phyloP scores from a whole-genome alignment of 1,284 basidiomycete genomes.

The Heliocybe sulcata region DNA sequence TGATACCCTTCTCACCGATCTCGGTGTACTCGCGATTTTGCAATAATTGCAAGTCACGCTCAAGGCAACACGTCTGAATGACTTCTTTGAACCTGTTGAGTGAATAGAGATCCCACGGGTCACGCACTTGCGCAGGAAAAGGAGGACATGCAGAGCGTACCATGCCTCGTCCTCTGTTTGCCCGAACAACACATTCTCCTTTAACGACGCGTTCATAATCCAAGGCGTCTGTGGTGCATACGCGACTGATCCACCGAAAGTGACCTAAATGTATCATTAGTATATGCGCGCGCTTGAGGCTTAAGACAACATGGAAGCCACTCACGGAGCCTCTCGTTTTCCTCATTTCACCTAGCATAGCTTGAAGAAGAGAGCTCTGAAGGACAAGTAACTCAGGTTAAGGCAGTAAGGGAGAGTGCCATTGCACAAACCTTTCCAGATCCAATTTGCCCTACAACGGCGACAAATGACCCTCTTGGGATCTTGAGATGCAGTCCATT shows the following conservation, averaged over 20 bases:
- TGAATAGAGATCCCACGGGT: constrained; percentile 14
- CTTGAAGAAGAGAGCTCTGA: constrained; percentile 60
- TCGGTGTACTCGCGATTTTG: constrained; percentile 67
- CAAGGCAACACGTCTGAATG: constrained; percentile 53
- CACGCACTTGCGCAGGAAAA: background rate
- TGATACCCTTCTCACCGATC: constrained; percentile 82
- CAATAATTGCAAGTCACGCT: constrained; percentile 60
- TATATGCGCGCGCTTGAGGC: background rate
- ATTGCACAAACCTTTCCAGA: constrained; percentile 58
- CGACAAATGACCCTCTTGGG: constrained; percentile 57
- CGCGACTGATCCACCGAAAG: constrained; percentile 35
- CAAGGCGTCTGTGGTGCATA: constrained; percentile 77
- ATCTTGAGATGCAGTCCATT: constrained; percentile 50
- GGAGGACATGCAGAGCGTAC: constrained; percentile 25
- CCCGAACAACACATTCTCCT: constrained; percentile 65
- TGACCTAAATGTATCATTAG: background rate
- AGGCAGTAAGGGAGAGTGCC: background rate
- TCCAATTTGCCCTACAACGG: constrained; percentile 70
- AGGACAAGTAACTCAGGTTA: background rate
- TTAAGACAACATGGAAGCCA: constrained; percentile 1
- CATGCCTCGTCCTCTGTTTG: constrained; percentile 45
- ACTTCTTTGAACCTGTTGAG: constrained; percentile 41
- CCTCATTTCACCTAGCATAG: constrained; percentile 76
- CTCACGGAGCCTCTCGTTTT: constrained; percentile 46
- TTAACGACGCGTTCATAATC: constrained; percentile 71